These are phyloP conservation scores for Phytophthora brassicae DNA, from an alignment of 352 stramenopile species.

Conservation along the genomic window DNA sequence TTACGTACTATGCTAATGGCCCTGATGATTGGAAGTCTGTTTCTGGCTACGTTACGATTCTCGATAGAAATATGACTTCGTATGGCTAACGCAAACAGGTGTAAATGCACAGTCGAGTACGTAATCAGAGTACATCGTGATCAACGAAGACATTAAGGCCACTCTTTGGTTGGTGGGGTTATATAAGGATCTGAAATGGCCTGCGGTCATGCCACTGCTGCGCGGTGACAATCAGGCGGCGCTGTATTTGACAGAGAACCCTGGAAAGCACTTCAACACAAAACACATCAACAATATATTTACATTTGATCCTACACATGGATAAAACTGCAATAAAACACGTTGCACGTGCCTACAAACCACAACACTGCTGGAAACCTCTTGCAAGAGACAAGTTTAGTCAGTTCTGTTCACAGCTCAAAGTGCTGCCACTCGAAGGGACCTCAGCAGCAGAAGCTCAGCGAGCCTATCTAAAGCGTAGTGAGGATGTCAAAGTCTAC, in stretches of 20 bases:
- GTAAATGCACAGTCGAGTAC: slow-evolving; percentile 32
- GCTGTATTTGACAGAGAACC: slow-evolving; percentile 1
- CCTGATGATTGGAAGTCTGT: slow-evolving; percentile 17
- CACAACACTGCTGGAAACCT: background rate
- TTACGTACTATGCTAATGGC: slow-evolving; percentile 34
- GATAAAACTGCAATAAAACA: background rate
- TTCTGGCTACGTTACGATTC: slow-evolving; percentile 24
- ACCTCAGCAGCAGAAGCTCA: background rate
- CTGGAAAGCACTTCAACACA: background rate
- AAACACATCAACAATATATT: slow-evolving; percentile 33
- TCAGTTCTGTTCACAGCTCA: background rate
- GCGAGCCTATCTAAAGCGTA: background rate
- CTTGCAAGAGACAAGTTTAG: slow-evolving; percentile 3
- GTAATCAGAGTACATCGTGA: slow-evolving; percentile 31
- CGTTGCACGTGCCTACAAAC: slow-evolving; percentile 2
- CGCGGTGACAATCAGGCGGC: slow-evolving; percentile 7
- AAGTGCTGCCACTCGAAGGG: background rate
- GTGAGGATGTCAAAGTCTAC: background rate
- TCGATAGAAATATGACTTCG: slow-evolving; percentile 24
- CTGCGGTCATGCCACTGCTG: background rate
- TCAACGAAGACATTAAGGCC: slow-evolving; percentile 25
- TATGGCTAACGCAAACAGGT: slow-evolving; percentile 32
- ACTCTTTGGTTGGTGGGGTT: slow-evolving; percentile 23
- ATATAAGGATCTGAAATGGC: background rate
- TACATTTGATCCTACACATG: slow-evolving; percentile 15